Base-by-base conservation (phyloP, 2,329 filamentous ascomycete genomes). In the Hypoxylon sp. region DNA sequence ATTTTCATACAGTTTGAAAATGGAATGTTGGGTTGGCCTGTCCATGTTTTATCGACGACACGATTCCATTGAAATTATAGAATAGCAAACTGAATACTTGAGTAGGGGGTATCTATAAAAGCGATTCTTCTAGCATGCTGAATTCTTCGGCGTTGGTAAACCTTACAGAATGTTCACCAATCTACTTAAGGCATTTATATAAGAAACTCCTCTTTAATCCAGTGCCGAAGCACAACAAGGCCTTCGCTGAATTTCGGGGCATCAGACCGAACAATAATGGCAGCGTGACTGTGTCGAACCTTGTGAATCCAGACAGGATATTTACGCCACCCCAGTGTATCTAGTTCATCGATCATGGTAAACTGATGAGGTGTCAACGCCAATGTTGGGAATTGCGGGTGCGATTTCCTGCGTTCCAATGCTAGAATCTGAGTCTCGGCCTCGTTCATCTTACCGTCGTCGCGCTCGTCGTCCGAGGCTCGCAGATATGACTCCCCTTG, bases 341-440 rank as follows among this genome's bases (percentile, higher is more conserved):
- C 85, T 37, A 97, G 75, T 7, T 84, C 82, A 20, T 88, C 79
- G 55, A 96, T 89, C 83, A 96, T 96, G 37, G 82, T 79, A 67
- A 96, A 96, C 71, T 97, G 93, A 36, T 85, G 82, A 3, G 86
- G 78, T 0, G 89, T 86, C 43, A 97, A 74, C 0, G 91, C 91
- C 44, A 97, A 77, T 0, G 86, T 91, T 1, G 89, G 89, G 57
- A 82, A 80, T 3, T 79, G 31, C 62, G 71, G 37, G 62, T 69
- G 53, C 46, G 69, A 69, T 54, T 63, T 71, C 48, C 61, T 71
- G 21, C 69, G 69, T 48, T 81, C 71, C 12, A 75, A 59, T 8
- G 68, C 69, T 17, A 74, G 65, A 36, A 78, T 75, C 49, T 75
- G 68, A 5, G 68, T 65, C 21, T 69, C 69, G 5, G 62, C 56